Conservation (phyloP, 306 rosid genomes). For the Ormosia emarginata region DNA sequence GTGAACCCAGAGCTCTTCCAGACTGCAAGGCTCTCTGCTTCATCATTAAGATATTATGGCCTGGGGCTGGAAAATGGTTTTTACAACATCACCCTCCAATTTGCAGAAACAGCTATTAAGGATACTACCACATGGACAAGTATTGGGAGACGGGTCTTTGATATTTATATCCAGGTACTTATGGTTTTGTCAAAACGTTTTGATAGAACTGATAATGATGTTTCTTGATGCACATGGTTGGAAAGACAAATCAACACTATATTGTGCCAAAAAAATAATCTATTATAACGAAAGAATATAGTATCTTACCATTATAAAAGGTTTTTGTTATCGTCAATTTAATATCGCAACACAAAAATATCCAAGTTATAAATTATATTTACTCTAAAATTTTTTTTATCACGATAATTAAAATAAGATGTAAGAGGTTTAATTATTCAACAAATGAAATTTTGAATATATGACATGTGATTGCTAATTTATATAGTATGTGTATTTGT, state of each 20-base stretch:
- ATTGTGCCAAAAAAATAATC: no score
- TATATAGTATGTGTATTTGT: background rate
- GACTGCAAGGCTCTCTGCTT: conserved; percentile 68
- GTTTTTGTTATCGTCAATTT: background rate
- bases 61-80: conserved; percentile 65
- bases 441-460: background rate
- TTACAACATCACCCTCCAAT: conserved; percentile 65
- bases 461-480: background rate
- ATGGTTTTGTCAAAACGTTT: no score
- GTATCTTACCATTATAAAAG: background rate
- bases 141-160: conserved; percentile 67
- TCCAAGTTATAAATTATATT: background rate
- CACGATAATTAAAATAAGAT: background rate
- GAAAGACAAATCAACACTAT: no score
- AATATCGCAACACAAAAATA: background rate
- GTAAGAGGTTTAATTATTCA: background rate
- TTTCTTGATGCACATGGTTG: background rate
- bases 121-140: conserved; percentile 53
- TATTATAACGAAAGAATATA: background rate
- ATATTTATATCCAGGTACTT: conserved; percentile 71
- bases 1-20: conserved; percentile 57
- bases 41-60: conserved; percentile 80
- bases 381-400: background rate
- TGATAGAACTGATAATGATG: background rate
- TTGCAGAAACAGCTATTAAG: conserved; percentile 49